Base-by-base conservation (phyloP, 345 rosid species). In the Heritiera littoralis region DNA sequence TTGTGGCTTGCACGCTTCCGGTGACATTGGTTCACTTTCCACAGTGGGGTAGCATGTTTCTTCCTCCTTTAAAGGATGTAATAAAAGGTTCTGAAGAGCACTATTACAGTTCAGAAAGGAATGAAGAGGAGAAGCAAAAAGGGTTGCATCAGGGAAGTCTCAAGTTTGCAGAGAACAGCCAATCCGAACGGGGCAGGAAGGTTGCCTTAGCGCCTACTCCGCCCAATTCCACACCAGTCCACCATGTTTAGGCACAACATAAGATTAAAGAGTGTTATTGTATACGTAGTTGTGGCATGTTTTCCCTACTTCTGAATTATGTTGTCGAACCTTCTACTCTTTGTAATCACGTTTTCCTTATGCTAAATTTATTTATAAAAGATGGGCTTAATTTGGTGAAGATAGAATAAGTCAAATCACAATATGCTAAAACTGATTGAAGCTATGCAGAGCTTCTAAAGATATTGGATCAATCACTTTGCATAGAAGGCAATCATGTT, bases 41-140 rank as follows among this genome's bases (percentile, higher is more conserved):
- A 8, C 93, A 94, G 14, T 92, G 96, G 93, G 95, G 97, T 2
- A 77, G 97, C 43, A 90, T 94, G 96, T 90, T 92, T 80, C 60
- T 83, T 3, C 89, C 89, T 3, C 83, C 97, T 0, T 86, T 97
- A 0, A 89, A 69, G 23, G 82, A 90, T 71, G 78, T 35, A 0
- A 82, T 59, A 0, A 91, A 85, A 72, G 85, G 87, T 0, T 85
- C 87, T 0, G 98, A 92, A 72, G 93, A 90, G 59, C 45, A 80
- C 65, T 92, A 92, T 49, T 92, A 94, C 56, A 72, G 17, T 6
- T 81, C 90, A 0, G 93, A 91, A 70, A 91, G 94, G 93, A 83
- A 88, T 0, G 94, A 90, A 78, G 94, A 90, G 6, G 97, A 92
- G 84, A 89, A 88, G 84, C 71, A 79, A 28, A 86, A 80, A 52